Conservation (phyloP, 352 stramenopile species). For the Globisporangium viniferum region DNA sequence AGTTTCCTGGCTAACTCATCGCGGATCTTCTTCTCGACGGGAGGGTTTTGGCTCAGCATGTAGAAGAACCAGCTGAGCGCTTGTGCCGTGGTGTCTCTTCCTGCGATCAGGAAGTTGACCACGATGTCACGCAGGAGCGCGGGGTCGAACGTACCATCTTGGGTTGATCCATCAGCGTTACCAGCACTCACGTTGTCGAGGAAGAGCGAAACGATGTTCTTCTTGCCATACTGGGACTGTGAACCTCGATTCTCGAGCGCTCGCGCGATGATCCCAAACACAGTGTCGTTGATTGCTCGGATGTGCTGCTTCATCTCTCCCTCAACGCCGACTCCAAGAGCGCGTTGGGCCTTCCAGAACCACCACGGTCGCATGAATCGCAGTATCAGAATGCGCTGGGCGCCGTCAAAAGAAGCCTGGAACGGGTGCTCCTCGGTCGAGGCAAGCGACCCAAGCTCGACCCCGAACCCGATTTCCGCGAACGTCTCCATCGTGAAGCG, state of each 20-base stretch:
- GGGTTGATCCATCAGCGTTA: neutral
- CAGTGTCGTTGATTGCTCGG: slow-evolving; percentile 30
- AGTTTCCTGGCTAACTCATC: slow-evolving; percentile 17
- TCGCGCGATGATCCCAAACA: slow-evolving; percentile 30
- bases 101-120: slow-evolving; percentile 48
- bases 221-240: slow-evolving; percentile 2
- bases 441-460: neutral
- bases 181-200: slow-evolving; percentile 29
- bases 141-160: neutral
- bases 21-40: slow-evolving; percentile 25
- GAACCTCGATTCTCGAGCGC: slow-evolving; percentile 18
- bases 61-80: slow-evolving; percentile 48
- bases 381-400: slow-evolving; percentile 24
- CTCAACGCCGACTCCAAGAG: slow-evolving; percentile 1
- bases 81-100: slow-evolving; percentile 40
- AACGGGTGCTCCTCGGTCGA: neutral
- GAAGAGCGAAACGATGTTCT: slow-evolving; percentile 46
- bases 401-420: neutral
- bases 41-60: slow-evolving; percentile 30
- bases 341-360: slow-evolving; percentile 24
- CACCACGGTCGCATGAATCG: slow-evolving; percentile 31
- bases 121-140: slow-evolving; percentile 40
- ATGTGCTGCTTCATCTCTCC: slow-evolving; percentile 26
- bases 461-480: neutral
- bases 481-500: slow-evolving; percentile 28